A percentile compares a stretch with the other conserved stretches of the same genome.
Conservation (phyloP, 2,329 filamentous ascomycete genomes). For the Phaeosphaeriaceae sp. region DNA sequence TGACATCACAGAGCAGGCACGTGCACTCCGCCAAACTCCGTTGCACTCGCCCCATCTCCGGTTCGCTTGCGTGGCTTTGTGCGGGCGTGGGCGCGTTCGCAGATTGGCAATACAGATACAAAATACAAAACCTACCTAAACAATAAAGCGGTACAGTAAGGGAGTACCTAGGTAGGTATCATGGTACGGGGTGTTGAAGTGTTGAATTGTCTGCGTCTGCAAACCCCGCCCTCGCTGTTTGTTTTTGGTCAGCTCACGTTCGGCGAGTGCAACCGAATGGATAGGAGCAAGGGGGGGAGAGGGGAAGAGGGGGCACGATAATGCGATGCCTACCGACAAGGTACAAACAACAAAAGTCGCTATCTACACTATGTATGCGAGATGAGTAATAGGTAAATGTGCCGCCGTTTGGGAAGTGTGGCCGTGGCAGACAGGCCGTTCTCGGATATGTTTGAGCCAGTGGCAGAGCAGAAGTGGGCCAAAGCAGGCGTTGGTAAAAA, state of each 20-base stretch:
- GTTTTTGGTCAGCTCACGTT: too few relatives aligned
- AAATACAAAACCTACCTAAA: too few relatives aligned
- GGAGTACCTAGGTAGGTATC: too few relatives aligned
- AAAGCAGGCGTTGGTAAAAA: too few relatives aligned
- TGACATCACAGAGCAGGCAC: slow-evolving; percentile 24
- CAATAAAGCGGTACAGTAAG: too few relatives aligned
- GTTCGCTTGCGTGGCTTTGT: slow-evolving; percentile 21
- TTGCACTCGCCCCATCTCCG: background rate
- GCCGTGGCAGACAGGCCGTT: slow-evolving; percentile 29
- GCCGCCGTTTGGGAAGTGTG: slow-evolving; percentile 35
- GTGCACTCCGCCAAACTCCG: slow-evolving; percentile 6
- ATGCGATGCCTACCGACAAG: too few relatives aligned
- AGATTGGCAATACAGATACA: background rate
- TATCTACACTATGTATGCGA: slow-evolving; percentile 11
- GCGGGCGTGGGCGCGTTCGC: too few relatives aligned
- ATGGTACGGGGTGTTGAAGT: too few relatives aligned
- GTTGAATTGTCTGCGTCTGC: too few relatives aligned
- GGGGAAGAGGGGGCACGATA: too few relatives aligned
- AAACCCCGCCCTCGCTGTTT: background rate
- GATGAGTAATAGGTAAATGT: slow-evolving; percentile 11
- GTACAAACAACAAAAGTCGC: background rate
- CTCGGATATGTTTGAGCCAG: too few relatives aligned
- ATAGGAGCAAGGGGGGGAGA: background rate
- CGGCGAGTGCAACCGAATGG: background rate
- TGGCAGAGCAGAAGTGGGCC: too few relatives aligned